Evolutionary conservation across 1,284 basidiomycete genomes (phyloP), one percentile per base, ranked within the genome.

Genomic region (Farysia itapuensis): DNA sequence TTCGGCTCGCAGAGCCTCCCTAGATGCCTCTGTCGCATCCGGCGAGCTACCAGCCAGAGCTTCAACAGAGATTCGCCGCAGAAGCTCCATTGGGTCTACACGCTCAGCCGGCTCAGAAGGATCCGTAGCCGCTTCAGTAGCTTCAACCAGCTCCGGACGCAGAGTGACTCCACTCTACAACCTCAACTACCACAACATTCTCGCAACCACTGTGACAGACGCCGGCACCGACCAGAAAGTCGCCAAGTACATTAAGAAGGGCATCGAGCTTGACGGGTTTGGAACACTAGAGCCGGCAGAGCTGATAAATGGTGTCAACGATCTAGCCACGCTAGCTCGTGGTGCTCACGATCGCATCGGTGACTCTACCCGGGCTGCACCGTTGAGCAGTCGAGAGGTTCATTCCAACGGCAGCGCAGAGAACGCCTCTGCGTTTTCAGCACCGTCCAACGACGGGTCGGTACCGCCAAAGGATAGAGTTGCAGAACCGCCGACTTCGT

Each of bases 141-240:
- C 56, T n/a, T 59, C 36, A 5, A 34, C 48, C 13, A 70, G 67
- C 53, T 75, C 79, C 9, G 45, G 48, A 6, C 40, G 89, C 35
- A 85, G 86, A 65, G 92, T 96, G 64, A 87, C 92, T 36, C 93
- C 94, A 0, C 81, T 96, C 13, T 97, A 95, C 80, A 96, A 94
- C 70, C 82, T 97, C 24, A 86, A 89, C 43, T 89, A 87, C 2
- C 93, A 98, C 78, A 90, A 89, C 61, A 89, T 97, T 46, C 83
- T 94, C 80, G 87, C 90, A 9, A 93, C 93, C 54, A 86, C 86
- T 22, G 86, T 95, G 45, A 85, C 90, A 23, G 90, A 93, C 70
- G 90, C 90, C 0, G 92, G 91, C 3, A 98, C 94, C 0, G 94
- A 97, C 61, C 89, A 89, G 22, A 90, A 89, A 77, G 86, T 98